These are phyloP conservation scores for Fraxinus quadrangulata DNA, from an alignment of 257 asterid species.

Conservation along the genomic window DNA sequence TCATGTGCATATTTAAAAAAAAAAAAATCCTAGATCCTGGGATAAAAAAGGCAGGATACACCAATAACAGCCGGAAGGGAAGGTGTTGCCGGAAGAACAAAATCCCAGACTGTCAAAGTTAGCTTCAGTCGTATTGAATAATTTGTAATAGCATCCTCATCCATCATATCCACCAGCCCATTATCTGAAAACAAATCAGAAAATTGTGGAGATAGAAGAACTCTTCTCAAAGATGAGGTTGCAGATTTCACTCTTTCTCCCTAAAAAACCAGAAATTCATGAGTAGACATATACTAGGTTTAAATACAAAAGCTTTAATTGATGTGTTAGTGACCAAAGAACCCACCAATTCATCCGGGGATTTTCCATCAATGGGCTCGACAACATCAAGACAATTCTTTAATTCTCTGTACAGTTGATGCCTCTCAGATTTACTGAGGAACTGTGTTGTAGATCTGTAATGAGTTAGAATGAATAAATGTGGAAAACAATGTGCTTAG, in stretches of 20 bases:
- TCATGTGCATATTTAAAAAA: neutral
- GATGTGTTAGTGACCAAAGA: slow-evolving; percentile 28
- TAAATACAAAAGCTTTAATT: slow-evolving; percentile 4
- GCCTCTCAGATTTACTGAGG: slow-evolving; percentile 67
- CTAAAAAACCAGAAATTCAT: slow-evolving; percentile 42
- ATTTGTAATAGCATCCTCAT: slow-evolving; percentile 82
- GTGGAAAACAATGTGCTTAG: slow-evolving; percentile 14
- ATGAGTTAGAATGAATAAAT: slow-evolving; percentile 35
- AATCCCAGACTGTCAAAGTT: slow-evolving; percentile 93
- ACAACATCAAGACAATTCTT: slow-evolving; percentile 70
- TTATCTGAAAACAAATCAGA: slow-evolving; percentile 70
- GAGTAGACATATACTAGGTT: slow-evolving; percentile 19
- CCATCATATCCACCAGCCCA: slow-evolving; percentile 88
- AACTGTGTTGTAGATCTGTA: slow-evolving; percentile 61
- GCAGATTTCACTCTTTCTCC: slow-evolving; percentile 76
- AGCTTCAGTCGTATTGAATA: slow-evolving; percentile 76
- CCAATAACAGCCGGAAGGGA: slow-evolving; percentile 99
- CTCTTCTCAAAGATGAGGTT: slow-evolving; percentile 76
- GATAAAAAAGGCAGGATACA: slow-evolving; percentile 66
- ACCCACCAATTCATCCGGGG: slow-evolving; percentile 78
- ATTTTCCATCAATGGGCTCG: slow-evolving; percentile 81
- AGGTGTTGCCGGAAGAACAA: slow-evolving; percentile 86
- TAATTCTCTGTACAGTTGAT: slow-evolving; percentile 64
- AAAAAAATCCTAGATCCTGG: neutral
- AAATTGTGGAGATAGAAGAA: slow-evolving; percentile 77